phyloP scores from a whole-genome alignment of 2,329 filamentous ascomycete genomes.

The Colletotrichum lini region DNA sequence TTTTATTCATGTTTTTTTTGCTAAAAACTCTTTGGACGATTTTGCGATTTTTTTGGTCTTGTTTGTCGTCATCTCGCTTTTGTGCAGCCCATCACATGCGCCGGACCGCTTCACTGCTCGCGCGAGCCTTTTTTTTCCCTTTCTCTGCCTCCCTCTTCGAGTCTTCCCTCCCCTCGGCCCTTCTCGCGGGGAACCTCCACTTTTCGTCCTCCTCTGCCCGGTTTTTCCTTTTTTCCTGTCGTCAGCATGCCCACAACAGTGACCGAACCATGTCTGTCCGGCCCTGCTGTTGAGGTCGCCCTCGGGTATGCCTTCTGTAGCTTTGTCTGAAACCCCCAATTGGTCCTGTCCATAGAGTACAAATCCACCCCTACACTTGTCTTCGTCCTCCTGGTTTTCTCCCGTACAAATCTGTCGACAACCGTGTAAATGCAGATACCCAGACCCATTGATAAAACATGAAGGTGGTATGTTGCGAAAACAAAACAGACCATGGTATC shows the following conservation, averaged over 20 bases:
- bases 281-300: conserved; percentile 40
- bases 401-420: conserved; percentile 20
- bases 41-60: conserved; percentile 35
- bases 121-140: conserved; percentile 38
- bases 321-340: conserved; percentile 10
- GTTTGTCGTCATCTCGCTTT: conserved; percentile 29
- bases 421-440: conserved; percentile 35
- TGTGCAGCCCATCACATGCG: conserved; percentile 11
- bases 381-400: background rate
- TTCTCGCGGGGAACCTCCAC: conserved; percentile 32
- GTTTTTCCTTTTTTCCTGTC: conserved; percentile 6
- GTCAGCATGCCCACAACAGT: conserved; percentile 33
- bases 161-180: conserved; percentile 1
- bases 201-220: conserved; percentile 28
- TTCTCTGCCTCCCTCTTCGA: no score
- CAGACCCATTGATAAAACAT: conserved; percentile 37
- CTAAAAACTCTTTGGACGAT: conserved; percentile 37
- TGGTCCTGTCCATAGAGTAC: conserved; percentile 36
- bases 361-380: conserved; percentile 17
- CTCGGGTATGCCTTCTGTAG: conserved; percentile 40
- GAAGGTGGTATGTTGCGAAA: conserved; percentile 40
- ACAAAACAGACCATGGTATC: conserved; percentile 45
- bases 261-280: conserved; percentile 5
- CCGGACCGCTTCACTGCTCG: conserved; percentile 3
- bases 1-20: conserved; percentile 41